phyloP scores from a whole-genome alignment of 169 alveolate genomes.

The Besnoitia besnoiti region DNA sequence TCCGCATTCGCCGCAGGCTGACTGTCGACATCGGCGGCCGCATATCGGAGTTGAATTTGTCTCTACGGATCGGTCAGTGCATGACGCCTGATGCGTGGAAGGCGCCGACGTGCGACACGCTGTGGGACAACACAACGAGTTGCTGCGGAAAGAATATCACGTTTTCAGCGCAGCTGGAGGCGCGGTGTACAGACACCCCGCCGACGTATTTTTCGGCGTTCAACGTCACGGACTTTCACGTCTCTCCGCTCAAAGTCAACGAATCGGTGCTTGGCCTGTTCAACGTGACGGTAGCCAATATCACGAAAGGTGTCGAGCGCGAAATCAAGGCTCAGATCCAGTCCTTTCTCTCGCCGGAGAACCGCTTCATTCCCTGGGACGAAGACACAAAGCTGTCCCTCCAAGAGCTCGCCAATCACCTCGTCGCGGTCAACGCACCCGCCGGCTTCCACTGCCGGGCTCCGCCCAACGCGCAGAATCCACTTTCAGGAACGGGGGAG shows the following conservation, averaged over 20 bases:
- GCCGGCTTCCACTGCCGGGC: slow-evolving; percentile 58
- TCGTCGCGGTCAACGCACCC: slow-evolving; percentile 55
- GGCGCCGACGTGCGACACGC: slow-evolving; percentile 40
- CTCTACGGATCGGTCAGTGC: slow-evolving; percentile 64
- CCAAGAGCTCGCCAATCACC: slow-evolving; percentile 40
- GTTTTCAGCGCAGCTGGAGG: slow-evolving; percentile 31
- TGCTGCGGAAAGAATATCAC: slow-evolving; percentile 61
- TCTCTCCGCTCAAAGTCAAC: slow-evolving; percentile 44
- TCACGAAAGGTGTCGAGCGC: slow-evolving; percentile 50
- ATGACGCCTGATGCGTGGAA: slow-evolving; percentile 32
- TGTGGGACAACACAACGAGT: slow-evolving; percentile 63
- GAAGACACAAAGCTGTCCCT: neutral
- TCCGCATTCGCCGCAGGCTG: neutral
- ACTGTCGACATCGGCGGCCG: neutral
- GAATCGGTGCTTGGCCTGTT: slow-evolving; percentile 56
- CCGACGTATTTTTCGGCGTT: neutral
- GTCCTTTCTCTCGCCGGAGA: slow-evolving; percentile 35
- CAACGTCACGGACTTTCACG: neutral
- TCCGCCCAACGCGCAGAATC: too few relatives aligned
- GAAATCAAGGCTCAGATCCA: slow-evolving; percentile 29
- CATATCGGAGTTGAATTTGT: slow-evolving; percentile 29
- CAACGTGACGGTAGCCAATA: slow-evolving; percentile 51
- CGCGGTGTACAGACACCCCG: neutral
- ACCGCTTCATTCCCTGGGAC: slow-evolving; percentile 50
- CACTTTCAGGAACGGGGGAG: too few relatives aligned